A percentile compares a stretch with the other conserved stretches of the same genome.
Conservation (phyloP, 805 yeast species). For the Debaryomyces prosopidis region DNA sequence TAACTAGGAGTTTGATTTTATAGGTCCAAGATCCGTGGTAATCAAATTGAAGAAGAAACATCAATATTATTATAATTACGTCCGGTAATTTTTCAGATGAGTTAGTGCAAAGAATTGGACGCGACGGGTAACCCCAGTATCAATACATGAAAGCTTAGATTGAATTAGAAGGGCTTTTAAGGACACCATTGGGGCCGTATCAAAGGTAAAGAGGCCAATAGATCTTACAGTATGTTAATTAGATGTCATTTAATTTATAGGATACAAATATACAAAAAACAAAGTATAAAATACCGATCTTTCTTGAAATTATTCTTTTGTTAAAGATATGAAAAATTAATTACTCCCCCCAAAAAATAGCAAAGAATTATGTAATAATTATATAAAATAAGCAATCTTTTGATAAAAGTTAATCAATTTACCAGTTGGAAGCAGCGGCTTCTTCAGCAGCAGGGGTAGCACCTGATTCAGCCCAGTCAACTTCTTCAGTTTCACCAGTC, state of each 20-base stretch:
- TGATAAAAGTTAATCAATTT: conserved; percentile 15
- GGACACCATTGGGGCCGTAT: too few relatives aligned
- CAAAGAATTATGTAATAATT: conserved; percentile 3
- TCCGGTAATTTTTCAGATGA: too few relatives aligned
- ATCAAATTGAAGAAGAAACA: conserved; percentile 20
- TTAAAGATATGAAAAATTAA: conserved; percentile 2
- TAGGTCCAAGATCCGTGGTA: conserved; percentile 33
- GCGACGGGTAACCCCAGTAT: too few relatives aligned
- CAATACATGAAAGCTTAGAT: too few relatives aligned
- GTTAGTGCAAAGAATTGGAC: too few relatives aligned
- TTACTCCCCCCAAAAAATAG: conserved; percentile 13
- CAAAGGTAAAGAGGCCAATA: too few relatives aligned
- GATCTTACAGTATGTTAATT: neutral
- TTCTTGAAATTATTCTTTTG: conserved; percentile 13
- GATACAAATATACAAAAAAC: conserved; percentile 16
- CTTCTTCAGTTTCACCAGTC: conserved; percentile 58
- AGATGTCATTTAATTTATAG: conserved; percentile 17
- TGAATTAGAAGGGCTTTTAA: too few relatives aligned
- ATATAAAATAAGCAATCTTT: conserved; percentile 1
- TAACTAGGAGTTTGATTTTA: conserved; percentile 25
- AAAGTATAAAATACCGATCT: conserved; percentile 11
- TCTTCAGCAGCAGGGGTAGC: conserved; percentile 67
- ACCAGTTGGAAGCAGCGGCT: conserved; percentile 63
- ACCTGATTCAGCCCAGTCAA: conserved; percentile 64
- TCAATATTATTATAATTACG: neutral